Evolutionary conservation across 768 basidiomycete genomes (phyloP).

Genomic region (Trametes sanguinea): DNA sequence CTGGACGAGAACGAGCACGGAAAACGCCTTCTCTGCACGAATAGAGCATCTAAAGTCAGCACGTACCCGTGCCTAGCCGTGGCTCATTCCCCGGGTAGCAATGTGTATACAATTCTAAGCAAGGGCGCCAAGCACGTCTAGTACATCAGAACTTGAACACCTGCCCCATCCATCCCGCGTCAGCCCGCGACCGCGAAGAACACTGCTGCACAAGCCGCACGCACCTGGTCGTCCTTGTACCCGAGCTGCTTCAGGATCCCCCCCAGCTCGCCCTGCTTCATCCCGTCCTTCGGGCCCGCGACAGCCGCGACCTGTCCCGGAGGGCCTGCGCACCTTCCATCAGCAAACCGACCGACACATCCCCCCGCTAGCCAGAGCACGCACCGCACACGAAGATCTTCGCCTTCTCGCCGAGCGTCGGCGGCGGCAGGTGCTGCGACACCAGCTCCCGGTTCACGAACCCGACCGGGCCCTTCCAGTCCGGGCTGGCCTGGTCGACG

Average conservation of each 20-base stretch:
- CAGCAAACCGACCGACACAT: neutral
- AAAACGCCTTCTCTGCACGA: too few relatives aligned
- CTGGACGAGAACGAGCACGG: too few relatives aligned
- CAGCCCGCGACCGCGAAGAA: too few relatives aligned
- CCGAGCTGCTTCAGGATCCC: constrained; percentile 88
- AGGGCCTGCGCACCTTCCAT: constrained; percentile 51
- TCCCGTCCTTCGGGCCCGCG: constrained; percentile 86
- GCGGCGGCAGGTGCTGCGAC: constrained; percentile 67
- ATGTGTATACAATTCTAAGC: neutral
- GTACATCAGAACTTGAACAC: constrained; percentile 28
- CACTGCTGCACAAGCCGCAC: neutral
- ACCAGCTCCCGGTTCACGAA: constrained; percentile 75
- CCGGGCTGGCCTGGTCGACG: constrained; percentile 74
- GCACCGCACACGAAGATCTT: constrained; percentile 89
- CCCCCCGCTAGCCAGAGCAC: constrained; percentile 25
- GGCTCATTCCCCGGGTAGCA: neutral
- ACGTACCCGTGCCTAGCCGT: too few relatives aligned
- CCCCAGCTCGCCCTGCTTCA: constrained; percentile 79
- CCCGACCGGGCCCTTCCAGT: constrained; percentile 70
- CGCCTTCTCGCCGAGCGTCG: constrained; percentile 70
- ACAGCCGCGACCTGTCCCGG: constrained; percentile 88
- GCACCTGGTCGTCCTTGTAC: constrained; percentile 83
- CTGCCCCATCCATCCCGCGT: constrained; percentile 3
- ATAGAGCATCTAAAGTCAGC: too few relatives aligned
- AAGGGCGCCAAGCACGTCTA: neutral